Conservation (phyloP, 208 protist species). For the Trypanosoma conorhini region DNA sequence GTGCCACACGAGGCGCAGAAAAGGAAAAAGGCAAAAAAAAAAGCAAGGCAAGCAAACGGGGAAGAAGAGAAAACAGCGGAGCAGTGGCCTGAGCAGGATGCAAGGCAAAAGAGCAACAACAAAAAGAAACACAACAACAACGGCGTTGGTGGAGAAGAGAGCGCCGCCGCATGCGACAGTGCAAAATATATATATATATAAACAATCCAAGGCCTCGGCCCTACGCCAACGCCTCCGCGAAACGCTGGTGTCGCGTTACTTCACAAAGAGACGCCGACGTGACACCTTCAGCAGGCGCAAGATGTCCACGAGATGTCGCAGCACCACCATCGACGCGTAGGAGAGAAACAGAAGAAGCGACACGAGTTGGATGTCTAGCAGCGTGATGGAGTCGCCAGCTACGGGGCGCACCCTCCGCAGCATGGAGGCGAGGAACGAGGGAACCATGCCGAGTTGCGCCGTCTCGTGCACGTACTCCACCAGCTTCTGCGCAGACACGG, state of each 20-base stretch:
- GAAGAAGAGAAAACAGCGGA: not conserved
- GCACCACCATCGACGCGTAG: constrained; percentile 50
- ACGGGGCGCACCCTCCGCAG: constrained; percentile 21
- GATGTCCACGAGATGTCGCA: constrained; percentile 56
- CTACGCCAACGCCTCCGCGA: not conserved
- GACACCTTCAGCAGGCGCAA: constrained; percentile 64
- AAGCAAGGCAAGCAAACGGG: too few relatives aligned
- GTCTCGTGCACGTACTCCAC: constrained; percentile 22
- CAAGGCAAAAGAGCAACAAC: too few relatives aligned
- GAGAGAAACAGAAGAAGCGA: constrained; percentile 55
- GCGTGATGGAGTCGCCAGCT: constrained; percentile 22
- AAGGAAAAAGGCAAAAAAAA: not conserved
- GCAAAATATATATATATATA: too few relatives aligned
- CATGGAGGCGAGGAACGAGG: constrained; percentile 7
- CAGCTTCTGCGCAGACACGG: constrained; percentile 16
- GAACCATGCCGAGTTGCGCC: not conserved
- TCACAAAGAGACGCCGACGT: constrained; percentile 40
- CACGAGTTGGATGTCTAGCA: constrained; percentile 51
- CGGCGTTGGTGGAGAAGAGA: too few relatives aligned
- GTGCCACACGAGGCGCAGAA: not conserved
- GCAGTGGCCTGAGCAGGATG: too few relatives aligned
- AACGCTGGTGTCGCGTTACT: not conserved
- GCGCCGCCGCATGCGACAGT: not conserved
- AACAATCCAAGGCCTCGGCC: not conserved
- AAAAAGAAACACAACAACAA: not conserved